Conservation (phyloP, 2,329 filamentous ascomycete genomes). For the Bipolaris bicolor region DNA sequence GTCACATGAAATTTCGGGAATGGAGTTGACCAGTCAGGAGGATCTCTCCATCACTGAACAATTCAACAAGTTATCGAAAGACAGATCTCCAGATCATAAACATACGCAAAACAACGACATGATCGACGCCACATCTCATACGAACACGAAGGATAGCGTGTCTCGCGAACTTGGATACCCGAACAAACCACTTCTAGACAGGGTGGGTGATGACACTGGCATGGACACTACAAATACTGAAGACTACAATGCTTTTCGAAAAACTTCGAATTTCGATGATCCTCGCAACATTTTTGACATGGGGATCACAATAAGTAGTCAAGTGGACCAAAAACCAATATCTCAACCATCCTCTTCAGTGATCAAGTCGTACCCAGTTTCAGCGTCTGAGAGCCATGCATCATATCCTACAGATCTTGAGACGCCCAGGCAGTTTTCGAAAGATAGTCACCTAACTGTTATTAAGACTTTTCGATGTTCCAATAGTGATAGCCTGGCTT, state of each 20-base stretch:
- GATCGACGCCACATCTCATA: background rate
- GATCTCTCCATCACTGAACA: constrained; percentile 36
- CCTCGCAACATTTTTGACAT: background rate
- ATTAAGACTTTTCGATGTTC: constrained; percentile 45
- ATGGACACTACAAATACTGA: background rate
- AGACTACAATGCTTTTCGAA: background rate
- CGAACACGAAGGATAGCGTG: background rate
- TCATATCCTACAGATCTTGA: constrained; percentile 15
- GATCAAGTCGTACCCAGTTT: background rate
- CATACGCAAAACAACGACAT: constrained; percentile 39
- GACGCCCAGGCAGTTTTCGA: constrained; percentile 42
- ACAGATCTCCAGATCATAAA: constrained; percentile 27
- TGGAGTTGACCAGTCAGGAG: constrained; percentile 38
- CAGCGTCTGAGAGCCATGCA: constrained; percentile 12
- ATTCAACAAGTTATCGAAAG: constrained; percentile 20
- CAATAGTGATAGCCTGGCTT: constrained; percentile 36
- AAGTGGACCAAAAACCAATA: background rate
- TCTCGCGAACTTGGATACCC: background rate
- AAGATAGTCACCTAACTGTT: constrained; percentile 55
- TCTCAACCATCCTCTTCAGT: background rate
- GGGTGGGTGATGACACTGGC: background rate
- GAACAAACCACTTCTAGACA: background rate
- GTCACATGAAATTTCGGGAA: constrained; percentile 52
- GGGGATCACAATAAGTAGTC: background rate
- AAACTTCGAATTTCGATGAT: background rate